phyloP scores from a whole-genome alignment of 805 yeast genomes.

The Suhomyces faveliae region DNA sequence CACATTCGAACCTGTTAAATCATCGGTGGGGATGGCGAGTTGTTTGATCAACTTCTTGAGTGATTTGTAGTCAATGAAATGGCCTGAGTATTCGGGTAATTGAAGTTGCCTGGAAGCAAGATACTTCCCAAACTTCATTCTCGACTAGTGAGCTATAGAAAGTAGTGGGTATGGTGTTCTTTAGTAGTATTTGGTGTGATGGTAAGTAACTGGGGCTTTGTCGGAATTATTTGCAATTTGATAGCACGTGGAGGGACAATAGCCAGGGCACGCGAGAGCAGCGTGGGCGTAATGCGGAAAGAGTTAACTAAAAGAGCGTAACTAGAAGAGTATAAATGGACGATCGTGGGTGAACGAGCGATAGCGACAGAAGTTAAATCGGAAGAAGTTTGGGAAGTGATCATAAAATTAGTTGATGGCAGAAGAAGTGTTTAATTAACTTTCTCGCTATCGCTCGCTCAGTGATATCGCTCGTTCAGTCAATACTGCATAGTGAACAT shows the following conservation, averaged over 20 bases:
- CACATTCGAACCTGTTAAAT: slow-evolving; percentile 13
- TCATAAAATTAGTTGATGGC: no score
- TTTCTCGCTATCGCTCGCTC: no score
- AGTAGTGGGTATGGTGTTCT: neutral
- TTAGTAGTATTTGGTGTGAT: neutral
- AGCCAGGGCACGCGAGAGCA: neutral
- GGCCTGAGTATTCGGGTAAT: slow-evolving; percentile 90
- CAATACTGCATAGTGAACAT: no score
- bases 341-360: neutral
- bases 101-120: slow-evolving; percentile 92
- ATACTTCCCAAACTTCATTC: slow-evolving; percentile 90
- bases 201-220: neutral
- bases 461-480: no score
- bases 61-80: slow-evolving; percentile 93
- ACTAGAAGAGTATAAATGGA: no score
- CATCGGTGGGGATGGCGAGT: slow-evolving; percentile 48
- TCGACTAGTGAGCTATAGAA: neutral
- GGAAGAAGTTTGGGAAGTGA: no score
- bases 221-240: neutral
- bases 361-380: no score
- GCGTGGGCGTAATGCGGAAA: neutral
- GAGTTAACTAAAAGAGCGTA: neutral
- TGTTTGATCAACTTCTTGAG: slow-evolving; percentile 88
- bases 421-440: no score
- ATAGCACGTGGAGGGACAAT: neutral